Evolutionary conservation across 768 basidiomycete species (phyloP).

Genomic region (Boletus sensibilis): DNA sequence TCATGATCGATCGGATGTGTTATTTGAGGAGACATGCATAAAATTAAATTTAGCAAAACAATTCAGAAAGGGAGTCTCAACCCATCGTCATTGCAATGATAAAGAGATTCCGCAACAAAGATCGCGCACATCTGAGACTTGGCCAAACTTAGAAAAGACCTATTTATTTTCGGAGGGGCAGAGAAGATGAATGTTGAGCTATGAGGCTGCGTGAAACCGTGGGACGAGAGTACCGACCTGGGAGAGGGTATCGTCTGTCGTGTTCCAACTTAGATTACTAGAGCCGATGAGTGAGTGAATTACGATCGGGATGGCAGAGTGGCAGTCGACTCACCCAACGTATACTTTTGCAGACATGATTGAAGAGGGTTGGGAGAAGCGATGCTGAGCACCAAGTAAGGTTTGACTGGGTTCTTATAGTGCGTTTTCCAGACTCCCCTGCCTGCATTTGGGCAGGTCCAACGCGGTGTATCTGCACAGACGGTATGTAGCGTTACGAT

Average conservation of each 20-base stretch:
- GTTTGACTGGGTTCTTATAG: slow-evolving; percentile 30
- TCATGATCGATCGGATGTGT: slow-evolving; percentile 2
- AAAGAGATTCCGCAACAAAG: slow-evolving; percentile 29
- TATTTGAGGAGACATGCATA: slow-evolving; percentile 21
- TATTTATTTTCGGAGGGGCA: slow-evolving; percentile 14
- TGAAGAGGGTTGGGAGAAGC: slow-evolving; percentile 14
- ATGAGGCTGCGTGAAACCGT: background rate
- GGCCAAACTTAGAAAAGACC: slow-evolving; percentile 46
- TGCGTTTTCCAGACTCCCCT: slow-evolving; percentile 35
- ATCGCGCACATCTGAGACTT: slow-evolving; percentile 51
- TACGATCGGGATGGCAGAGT: background rate
- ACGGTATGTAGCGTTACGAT: no score
- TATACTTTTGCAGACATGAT: slow-evolving; percentile 35
- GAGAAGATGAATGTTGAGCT: slow-evolving; percentile 9
- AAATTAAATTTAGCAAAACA: slow-evolving; percentile 28
- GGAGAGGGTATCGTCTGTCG: slow-evolving; percentile 29
- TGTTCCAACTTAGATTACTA: slow-evolving; percentile 36
- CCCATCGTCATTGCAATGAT: slow-evolving; percentile 34
- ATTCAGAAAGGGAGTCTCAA: slow-evolving; percentile 22
- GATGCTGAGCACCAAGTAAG: slow-evolving; percentile 10
- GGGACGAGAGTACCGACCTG: slow-evolving; percentile 20
- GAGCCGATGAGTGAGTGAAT: background rate
- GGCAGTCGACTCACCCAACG: slow-evolving; percentile 28
- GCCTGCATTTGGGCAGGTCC: slow-evolving; percentile 25
- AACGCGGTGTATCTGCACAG: no score